These are phyloP conservation scores for Cryptosporidium sp. DNA, from an alignment of 169 alveolate species.

Conservation along the genomic window DNA sequence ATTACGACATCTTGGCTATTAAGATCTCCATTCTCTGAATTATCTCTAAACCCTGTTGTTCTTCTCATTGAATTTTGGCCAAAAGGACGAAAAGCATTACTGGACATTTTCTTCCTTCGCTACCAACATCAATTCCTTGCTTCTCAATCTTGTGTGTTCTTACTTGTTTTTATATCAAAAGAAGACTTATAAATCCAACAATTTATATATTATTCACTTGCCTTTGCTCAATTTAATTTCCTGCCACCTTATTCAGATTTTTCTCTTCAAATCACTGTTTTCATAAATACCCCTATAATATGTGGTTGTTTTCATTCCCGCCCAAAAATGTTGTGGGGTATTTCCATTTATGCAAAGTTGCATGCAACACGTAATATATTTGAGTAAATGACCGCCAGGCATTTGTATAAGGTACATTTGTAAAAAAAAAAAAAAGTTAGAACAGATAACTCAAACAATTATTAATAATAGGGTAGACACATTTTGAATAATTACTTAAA, in stretches of 20 bases:
- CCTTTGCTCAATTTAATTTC: neutral
- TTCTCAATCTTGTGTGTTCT: neutral
- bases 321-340: slow-evolving; percentile 33
- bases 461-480: neutral
- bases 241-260: neutral
- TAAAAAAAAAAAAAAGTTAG: too few relatives aligned
- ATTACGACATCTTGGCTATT: slow-evolving; percentile 17
- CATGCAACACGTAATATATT: slow-evolving; percentile 10
- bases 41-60: slow-evolving; percentile 19
- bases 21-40: slow-evolving; percentile 27
- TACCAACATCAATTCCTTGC: neutral
- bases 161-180: neutral
- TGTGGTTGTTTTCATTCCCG: slow-evolving; percentile 10
- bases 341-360: slow-evolving; percentile 20
- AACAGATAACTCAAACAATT: too few relatives aligned
- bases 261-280: neutral
- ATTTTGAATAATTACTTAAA: neutral
- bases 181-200: neutral
- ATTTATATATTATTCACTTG: neutral
- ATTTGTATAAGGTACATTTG: too few relatives aligned
- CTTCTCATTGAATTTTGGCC: slow-evolving; percentile 23
- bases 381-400: neutral
- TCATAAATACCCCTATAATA: slow-evolving; percentile 11
- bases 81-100: slow-evolving; percentile 17
- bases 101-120: neutral